Base-by-base conservation (phyloP, 495 filamentous ascomycete genomes). In the Letharia columbiana region DNA sequence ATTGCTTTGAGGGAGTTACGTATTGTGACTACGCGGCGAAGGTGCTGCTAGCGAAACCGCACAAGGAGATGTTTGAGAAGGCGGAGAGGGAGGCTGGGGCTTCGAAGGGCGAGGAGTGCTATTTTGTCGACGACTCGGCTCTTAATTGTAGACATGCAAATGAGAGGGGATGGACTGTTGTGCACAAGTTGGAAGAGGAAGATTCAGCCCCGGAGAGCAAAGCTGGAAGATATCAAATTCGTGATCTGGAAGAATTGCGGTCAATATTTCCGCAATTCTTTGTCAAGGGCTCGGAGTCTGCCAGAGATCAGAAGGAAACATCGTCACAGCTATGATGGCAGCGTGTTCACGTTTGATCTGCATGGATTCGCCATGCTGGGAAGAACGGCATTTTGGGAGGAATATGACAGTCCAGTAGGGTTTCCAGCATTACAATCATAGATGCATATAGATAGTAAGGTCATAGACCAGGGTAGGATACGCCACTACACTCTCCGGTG, bases 1-100 rank as follows among this genome's bases (percentile, higher is more conserved):
- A 95, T 75, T 76, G 91, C 37, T 98, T 98, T 74, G 93, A 96
- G 70, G 93, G 93, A 0, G 81, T 97, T 66, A 97, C 94, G 0
- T 97, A 85, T 71, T 98, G 94, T 71, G 90, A 98, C 73, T 98
- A 97, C 75, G 77, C 74, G 47, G 69, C 81, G 13, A 71, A 81
- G 57, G 84, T 80, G 10, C 77, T 98, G 64, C 68, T 92, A 50
- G 96, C 92, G 77, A 98, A 98, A 77, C 94, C 94, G 6, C 83
- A 87, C 64, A 76, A 77, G 64, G 86, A 85, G 50, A 95, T 96
- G 91, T 97, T 85, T 73, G 84, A 82, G 39, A 95, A 92, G 77
- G 93, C 84, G 12, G 81, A 82, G 81, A 78, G 68, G 63, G 84
- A 92, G 64, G 87, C 88, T 0, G 83, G 81, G 5, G 83, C 84